phyloP scores from a whole-genome alignment of 768 basidiomycete species.

The Tephrocybe sp. region DNA sequence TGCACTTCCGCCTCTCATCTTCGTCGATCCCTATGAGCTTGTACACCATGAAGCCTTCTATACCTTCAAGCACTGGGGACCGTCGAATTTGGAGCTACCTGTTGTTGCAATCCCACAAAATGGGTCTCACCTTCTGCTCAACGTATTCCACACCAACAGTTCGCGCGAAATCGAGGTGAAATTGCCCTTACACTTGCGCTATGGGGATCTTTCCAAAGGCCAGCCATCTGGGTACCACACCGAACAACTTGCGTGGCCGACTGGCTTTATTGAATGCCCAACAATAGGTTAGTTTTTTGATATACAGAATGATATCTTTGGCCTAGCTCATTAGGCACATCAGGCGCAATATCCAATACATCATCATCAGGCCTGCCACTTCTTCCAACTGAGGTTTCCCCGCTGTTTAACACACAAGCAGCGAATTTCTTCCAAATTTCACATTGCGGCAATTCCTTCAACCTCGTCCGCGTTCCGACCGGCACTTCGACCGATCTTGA shows the following conservation, averaged over 20 bases:
- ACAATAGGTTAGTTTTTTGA: constrained; percentile 20
- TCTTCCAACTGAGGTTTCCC: constrained; percentile 16
- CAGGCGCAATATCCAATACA: constrained; percentile 2
- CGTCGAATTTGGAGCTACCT: constrained; percentile 46
- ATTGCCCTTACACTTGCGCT: constrained; percentile 49
- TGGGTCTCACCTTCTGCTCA: constrained; percentile 26
- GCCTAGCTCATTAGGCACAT: neutral
- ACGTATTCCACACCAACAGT: constrained; percentile 13
- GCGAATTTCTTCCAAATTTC: constrained; percentile 21
- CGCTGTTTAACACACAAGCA: constrained; percentile 18
- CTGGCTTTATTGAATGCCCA: constrained; percentile 38
- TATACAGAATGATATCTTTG: neutral
- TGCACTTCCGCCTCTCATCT: constrained; percentile 40
- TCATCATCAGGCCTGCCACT: constrained; percentile 3
- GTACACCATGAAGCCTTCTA: constrained; percentile 35
- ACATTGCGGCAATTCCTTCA: constrained; percentile 10
- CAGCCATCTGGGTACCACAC: constrained; percentile 23
- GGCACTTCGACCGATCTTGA: constrained; percentile 35
- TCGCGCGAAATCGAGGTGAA: constrained; percentile 27
- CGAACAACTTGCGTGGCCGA: constrained; percentile 35
- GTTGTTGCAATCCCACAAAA: constrained; percentile 33
- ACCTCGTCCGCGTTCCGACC: constrained; percentile 34
- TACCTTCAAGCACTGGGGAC: constrained; percentile 40
- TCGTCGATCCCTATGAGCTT: constrained; percentile 51
- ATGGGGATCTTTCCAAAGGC: constrained; percentile 30